phyloP scores from a whole-genome alignment of 2,329 filamentous ascomycete species.

The Zasmidium cellare region DNA sequence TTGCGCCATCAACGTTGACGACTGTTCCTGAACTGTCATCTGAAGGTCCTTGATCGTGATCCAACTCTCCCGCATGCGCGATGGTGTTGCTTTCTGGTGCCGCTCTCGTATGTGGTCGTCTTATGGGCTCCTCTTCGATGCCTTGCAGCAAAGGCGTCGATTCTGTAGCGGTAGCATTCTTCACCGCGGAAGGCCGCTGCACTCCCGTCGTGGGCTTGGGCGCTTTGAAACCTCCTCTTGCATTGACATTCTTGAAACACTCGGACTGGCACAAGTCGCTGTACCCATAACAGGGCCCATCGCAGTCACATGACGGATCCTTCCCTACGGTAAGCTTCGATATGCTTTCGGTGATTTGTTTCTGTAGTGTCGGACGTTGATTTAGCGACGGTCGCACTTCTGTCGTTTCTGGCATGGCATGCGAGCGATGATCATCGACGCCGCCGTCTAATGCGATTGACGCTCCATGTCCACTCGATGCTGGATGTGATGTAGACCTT shows the following conservation, averaged over 20 bases:
- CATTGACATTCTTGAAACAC: slow-evolving; percentile 56
- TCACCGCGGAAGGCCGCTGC: slow-evolving; percentile 23
- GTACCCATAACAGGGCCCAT: slow-evolving; percentile 62
- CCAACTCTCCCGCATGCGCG: slow-evolving; percentile 1
- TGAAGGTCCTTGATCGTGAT: slow-evolving; percentile 16
- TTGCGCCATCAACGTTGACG: slow-evolving; percentile 5
- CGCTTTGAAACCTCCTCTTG: slow-evolving; percentile 34
- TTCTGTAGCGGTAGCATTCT: slow-evolving; percentile 29
- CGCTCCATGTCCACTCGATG: not conserved
- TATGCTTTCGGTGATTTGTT: slow-evolving; percentile 45
- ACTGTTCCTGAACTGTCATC: slow-evolving; percentile 20
- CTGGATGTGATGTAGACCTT: slow-evolving; percentile 15
- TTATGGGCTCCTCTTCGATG: slow-evolving; percentile 22
- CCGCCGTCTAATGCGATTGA: not conserved
- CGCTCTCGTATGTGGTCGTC: slow-evolving; percentile 13
- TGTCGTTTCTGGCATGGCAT: slow-evolving; percentile 1
- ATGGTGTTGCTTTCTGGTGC: slow-evolving; percentile 14
- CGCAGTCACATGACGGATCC: slow-evolving; percentile 52
- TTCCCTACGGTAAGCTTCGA: slow-evolving; percentile 47
- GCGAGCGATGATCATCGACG: slow-evolving; percentile 15
- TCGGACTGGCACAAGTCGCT: slow-evolving; percentile 62
- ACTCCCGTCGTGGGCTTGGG: slow-evolving; percentile 22
- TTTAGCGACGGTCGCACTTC: not conserved
- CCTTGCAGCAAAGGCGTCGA: slow-evolving; percentile 31
- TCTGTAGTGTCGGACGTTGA: slow-evolving; percentile 42